Evolutionary conservation across 768 basidiomycete genomes (phyloP).

Genomic region (Suillus fuscotomentosus): DNA sequence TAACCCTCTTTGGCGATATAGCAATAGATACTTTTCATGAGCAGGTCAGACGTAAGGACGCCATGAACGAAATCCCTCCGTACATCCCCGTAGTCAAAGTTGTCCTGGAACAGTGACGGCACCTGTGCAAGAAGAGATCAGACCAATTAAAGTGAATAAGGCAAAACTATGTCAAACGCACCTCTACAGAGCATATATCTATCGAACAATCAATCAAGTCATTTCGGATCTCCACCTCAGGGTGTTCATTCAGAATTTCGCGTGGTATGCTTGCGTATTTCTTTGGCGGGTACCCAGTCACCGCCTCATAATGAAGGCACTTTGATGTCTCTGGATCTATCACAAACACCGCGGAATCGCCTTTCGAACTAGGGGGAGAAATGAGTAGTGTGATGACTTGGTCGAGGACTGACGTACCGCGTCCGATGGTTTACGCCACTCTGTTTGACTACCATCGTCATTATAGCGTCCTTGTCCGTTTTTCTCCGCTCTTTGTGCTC

Average conservation of each 20-base stretch:
- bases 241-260: slow-evolving; percentile 67
- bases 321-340: slow-evolving; percentile 74
- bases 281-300: slow-evolving; percentile 67
- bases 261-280: slow-evolving; percentile 68
- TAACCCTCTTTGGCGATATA: slow-evolving; percentile 88
- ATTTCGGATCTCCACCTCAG: slow-evolving; percentile 83
- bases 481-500: slow-evolving; percentile 86
- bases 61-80: slow-evolving; percentile 93
- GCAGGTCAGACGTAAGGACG: slow-evolving; percentile 87
- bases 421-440: slow-evolving; percentile 70
- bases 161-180: slow-evolving; percentile 28
- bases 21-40: slow-evolving; percentile 93
- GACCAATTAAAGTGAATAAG: background rate
- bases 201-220: slow-evolving; percentile 89
- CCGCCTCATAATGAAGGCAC: slow-evolving; percentile 83
- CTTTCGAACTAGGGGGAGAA: slow-evolving; percentile 49
- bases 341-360: slow-evolving; percentile 77
- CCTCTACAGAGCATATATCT: slow-evolving; percentile 93
- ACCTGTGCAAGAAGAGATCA: slow-evolving; percentile 50
- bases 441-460: slow-evolving; percentile 94
- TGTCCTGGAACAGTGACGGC: slow-evolving; percentile 95
- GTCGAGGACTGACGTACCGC: slow-evolving; percentile 44
- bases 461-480: slow-evolving; percentile 88
- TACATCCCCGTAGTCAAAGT: slow-evolving; percentile 95
- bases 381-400: background rate